Evolutionary conservation across 495 filamentous ascomycete species (phyloP).

Genomic region (Extremus antarcticus): DNA sequence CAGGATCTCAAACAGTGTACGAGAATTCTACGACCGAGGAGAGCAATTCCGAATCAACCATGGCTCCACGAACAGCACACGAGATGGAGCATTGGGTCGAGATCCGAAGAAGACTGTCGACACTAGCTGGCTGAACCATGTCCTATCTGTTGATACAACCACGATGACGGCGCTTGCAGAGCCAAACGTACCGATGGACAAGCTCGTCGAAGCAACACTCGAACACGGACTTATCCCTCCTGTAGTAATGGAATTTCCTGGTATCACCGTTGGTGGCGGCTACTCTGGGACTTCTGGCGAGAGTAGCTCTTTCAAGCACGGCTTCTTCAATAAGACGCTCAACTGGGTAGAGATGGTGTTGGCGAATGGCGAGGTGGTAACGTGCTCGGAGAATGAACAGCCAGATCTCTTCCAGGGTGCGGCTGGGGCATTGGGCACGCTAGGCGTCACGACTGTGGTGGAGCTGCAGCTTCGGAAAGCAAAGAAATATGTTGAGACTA

Average conservation of each 20-base stretch:
- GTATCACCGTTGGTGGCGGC: slow-evolving; percentile 47
- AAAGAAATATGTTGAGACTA: slow-evolving; percentile 39
- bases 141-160: slow-evolving; percentile 32
- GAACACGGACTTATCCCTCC: slow-evolving; percentile 44
- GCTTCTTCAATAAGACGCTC: slow-evolving; percentile 45
- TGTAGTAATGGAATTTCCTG: slow-evolving; percentile 51
- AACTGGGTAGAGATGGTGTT: slow-evolving; percentile 44
- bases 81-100: slow-evolving; percentile 26
- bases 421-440: slow-evolving; percentile 40
- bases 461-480: slow-evolving; percentile 42
- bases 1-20: too few relatives aligned
- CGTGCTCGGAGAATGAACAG: slow-evolving; percentile 28
- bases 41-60: slow-evolving; percentile 22
- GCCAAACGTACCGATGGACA: slow-evolving; percentile 58
- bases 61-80: slow-evolving; percentile 25
- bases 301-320: slow-evolving; percentile 45
- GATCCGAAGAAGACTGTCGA: slow-evolving; percentile 42
- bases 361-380: slow-evolving; percentile 40
- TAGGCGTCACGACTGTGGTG: slow-evolving; percentile 44
- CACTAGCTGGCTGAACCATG: slow-evolving; percentile 32
- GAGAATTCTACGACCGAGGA: slow-evolving; percentile 6
- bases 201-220: slow-evolving; percentile 44
- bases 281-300: slow-evolving; percentile 47
- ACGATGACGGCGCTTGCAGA: slow-evolving; percentile 39
- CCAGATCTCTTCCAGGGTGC: slow-evolving; percentile 44